These are phyloP conservation scores for Xerocomellus dryophilus DNA, from an alignment of 768 basidiomycete genomes.

Conservation along the genomic window DNA sequence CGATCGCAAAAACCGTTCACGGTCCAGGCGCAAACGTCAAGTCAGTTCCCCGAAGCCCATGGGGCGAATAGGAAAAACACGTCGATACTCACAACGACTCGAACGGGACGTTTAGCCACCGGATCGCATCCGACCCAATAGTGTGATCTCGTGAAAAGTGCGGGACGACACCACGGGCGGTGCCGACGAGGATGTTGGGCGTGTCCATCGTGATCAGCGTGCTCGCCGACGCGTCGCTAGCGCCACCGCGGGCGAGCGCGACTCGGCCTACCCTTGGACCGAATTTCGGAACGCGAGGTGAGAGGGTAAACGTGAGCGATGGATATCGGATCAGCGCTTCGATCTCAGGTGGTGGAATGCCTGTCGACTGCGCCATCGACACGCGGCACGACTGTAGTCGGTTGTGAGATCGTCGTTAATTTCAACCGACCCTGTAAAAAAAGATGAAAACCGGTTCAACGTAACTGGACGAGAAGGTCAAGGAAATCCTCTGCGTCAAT, in stretches of 20 bases:
- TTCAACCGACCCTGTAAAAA: background rate
- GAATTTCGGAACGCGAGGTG: slow-evolving; percentile 12
- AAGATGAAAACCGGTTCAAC: background rate
- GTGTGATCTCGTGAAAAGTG: slow-evolving; percentile 70
- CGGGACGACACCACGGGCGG: slow-evolving; percentile 71
- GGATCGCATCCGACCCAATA: slow-evolving; percentile 44
- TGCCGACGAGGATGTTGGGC: slow-evolving; percentile 58
- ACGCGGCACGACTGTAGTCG: background rate
- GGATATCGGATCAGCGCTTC: background rate
- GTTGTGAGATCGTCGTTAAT: background rate
- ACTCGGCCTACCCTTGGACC: slow-evolving; percentile 27
- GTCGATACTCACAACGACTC: slow-evolving; percentile 71
- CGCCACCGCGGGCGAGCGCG: slow-evolving; percentile 6
- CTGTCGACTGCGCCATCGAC: slow-evolving; percentile 9
- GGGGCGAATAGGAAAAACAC: no score
- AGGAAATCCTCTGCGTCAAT: background rate
- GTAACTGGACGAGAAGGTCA: background rate
- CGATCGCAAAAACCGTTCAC: background rate
- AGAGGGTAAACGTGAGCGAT: slow-evolving; percentile 20
- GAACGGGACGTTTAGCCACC: slow-evolving; percentile 70
- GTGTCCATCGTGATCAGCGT: slow-evolving; percentile 47
- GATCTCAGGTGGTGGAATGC: background rate
- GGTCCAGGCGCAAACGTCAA: background rate
- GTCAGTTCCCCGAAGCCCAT: no score
- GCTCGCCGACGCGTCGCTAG: background rate